These are phyloP conservation scores for Saccharomycopsis crataegensis DNA, from an alignment of 1,139 yeast genomes.

Conservation along the genomic window DNA sequence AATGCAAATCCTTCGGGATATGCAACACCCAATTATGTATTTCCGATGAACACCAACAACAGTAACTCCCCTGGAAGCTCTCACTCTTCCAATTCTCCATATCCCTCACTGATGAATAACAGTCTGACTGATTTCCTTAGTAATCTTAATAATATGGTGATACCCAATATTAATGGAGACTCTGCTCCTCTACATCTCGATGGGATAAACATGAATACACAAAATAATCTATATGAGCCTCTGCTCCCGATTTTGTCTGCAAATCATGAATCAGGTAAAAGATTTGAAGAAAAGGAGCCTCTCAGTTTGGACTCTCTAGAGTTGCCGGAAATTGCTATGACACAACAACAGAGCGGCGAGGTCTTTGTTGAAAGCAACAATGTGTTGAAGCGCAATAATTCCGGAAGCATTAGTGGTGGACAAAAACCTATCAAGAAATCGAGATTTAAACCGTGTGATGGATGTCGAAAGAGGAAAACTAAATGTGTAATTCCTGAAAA, in stretches of 20 bases:
- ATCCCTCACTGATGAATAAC: neutral
- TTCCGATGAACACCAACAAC: too few relatives aligned
- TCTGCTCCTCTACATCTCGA: too few relatives aligned
- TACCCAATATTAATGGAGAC: too few relatives aligned
- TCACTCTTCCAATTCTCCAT: neutral
- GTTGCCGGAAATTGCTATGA: slow-evolving; percentile 13
- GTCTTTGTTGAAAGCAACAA: neutral
- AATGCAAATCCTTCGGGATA: too few relatives aligned
- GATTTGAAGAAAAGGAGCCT: slow-evolving; percentile 10
- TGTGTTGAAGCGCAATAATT: neutral
- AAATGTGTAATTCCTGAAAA: slow-evolving; percentile 26
- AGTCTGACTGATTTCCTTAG: too few relatives aligned
- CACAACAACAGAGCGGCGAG: neutral
- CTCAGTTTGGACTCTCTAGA: slow-evolving; percentile 17
- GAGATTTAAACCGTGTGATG: slow-evolving; percentile 24
- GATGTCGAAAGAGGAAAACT: slow-evolving; percentile 27
- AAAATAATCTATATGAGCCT: neutral
- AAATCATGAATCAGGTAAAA: neutral
- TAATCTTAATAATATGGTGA: too few relatives aligned
- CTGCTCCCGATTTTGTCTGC: neutral
- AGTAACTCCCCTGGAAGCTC: neutral
- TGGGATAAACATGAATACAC: neutral
- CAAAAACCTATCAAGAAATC: slow-evolving; percentile 13
- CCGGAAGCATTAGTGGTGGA: neutral
- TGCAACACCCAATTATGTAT: too few relatives aligned